These are phyloP conservation scores for Globisporangium spinosum DNA, from an alignment of 352 stramenopile genomes.

Conservation along the genomic window DNA sequence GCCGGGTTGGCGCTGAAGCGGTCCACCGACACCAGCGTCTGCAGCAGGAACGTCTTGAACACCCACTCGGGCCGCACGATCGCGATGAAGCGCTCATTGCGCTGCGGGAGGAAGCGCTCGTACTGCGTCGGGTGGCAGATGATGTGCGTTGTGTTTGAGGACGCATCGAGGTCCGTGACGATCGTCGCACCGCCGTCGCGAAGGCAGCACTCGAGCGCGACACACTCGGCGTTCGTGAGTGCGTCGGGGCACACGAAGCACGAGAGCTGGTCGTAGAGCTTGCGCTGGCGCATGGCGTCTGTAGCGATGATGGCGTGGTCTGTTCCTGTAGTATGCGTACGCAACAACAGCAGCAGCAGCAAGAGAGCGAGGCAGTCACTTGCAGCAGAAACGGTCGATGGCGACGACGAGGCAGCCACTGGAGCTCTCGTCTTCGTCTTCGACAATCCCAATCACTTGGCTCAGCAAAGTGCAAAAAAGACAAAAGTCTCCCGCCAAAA, in stretches of 20 bases:
- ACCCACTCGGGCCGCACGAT: constrained; percentile 81
- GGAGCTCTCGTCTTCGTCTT: neutral
- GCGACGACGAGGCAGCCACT: neutral
- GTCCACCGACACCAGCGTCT: constrained; percentile 57
- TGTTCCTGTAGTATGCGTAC: neutral
- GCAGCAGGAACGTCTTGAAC: constrained; percentile 66
- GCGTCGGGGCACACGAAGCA: constrained; percentile 55
- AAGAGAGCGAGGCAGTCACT: neutral
- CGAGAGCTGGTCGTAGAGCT: constrained; percentile 42
- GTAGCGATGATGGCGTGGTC: neutral
- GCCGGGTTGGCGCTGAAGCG: constrained; percentile 73
- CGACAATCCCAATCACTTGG: neutral
- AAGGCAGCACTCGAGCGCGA: constrained; percentile 55
- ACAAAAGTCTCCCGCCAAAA: constrained; percentile 2
- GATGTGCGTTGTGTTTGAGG: constrained; percentile 56
- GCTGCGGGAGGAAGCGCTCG: constrained; percentile 37
- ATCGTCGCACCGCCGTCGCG: constrained; percentile 57
- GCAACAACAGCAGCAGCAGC: neutral
- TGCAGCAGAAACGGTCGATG: neutral
- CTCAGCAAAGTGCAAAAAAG: neutral
- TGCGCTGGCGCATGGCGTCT: constrained; percentile 34
- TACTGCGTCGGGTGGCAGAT: constrained; percentile 63
- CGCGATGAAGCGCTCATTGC: constrained; percentile 65
- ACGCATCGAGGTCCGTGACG: constrained; percentile 24
- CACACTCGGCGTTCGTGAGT: constrained; percentile 33